phyloP scores from a whole-genome alignment of 202 grass and related monocot genomes.

The Bolboschoenoplectus hybrid region DNA sequence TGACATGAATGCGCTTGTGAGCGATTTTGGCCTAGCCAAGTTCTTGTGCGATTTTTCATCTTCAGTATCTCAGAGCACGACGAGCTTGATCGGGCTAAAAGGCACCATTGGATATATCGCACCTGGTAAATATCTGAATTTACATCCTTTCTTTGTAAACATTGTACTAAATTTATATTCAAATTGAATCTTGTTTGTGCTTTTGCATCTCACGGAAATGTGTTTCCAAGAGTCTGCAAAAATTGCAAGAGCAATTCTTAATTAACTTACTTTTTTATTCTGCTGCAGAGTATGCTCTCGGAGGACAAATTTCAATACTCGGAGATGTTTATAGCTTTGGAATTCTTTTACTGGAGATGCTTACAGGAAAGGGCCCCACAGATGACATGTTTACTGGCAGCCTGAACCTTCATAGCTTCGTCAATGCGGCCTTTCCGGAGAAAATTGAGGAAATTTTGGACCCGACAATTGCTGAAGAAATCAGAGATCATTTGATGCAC shows the following conservation, averaged over 20 bases:
- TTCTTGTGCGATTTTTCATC: conserved; percentile 3
- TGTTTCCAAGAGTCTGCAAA: not conserved
- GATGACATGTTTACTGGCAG: conserved; percentile 47
- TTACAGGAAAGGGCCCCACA: conserved; percentile 50
- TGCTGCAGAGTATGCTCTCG: conserved; percentile 54
- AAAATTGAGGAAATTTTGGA: conserved; percentile 45
- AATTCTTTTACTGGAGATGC: conserved; percentile 62
- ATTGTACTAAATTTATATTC: not conserved
- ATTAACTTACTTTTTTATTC: not conserved
- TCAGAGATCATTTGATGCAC: not conserved
- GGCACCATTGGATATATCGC: conserved; percentile 57
- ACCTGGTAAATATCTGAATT: conserved; percentile 37
- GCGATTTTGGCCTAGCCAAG: conserved; percentile 56
- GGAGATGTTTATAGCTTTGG: conserved; percentile 65
- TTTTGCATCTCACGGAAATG: not conserved
- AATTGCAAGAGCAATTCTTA: not conserved
- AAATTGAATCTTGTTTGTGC: not conserved
- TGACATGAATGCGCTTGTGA: conserved; percentile 45
- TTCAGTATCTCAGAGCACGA: not conserved
- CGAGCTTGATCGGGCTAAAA: conserved; percentile 31
- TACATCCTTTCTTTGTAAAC: not conserved
- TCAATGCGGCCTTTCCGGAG: conserved; percentile 40
- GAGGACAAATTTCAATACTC: conserved; percentile 43
- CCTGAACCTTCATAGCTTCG: conserved; percentile 47
- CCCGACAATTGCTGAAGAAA: conserved; percentile 17